A percentile compares a stretch with the other conserved stretches of the same genome.
These are phyloP conservation scores for Microdochium nivale DNA, from an alignment of 2,329 filamentous ascomycete species.

Conservation along the genomic window DNA sequence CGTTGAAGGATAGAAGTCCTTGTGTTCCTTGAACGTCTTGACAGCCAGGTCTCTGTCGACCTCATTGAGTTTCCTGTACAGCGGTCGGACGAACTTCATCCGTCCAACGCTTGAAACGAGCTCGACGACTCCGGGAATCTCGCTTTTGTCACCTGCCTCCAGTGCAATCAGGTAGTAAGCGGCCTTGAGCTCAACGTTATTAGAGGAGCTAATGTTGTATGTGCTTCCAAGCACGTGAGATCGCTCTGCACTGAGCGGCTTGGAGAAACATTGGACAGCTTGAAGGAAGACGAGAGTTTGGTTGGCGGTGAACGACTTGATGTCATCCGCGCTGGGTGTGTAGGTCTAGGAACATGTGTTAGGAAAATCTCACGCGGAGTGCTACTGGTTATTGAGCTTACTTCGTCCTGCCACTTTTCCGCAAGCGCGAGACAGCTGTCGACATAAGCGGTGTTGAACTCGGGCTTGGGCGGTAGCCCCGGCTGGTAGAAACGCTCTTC, in stretches of 20 bases:
- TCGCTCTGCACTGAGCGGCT: conserved; percentile 54
- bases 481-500: conserved; percentile 82
- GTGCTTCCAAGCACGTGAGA: conserved; percentile 64
- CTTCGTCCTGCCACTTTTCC: conserved; percentile 64
- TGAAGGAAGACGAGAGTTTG: conserved; percentile 91
- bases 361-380: not conserved
- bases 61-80: conserved; percentile 69
- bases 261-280: conserved; percentile 58
- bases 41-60: conserved; percentile 68
- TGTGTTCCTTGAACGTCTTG: conserved; percentile 77
- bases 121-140: conserved; percentile 63
- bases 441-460: conserved; percentile 82
- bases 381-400: conserved; percentile 18
- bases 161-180: conserved; percentile 77
- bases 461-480: conserved; percentile 80
- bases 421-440: conserved; percentile 79
- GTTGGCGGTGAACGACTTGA: conserved; percentile 70
- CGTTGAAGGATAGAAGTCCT: conserved; percentile 92
- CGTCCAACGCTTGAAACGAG: conserved; percentile 75
- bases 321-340: conserved; percentile 58
- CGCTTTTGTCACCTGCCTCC: conserved; percentile 58
- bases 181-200: conserved; percentile 79
- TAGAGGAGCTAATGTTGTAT: conserved; percentile 65
- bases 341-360: conserved; percentile 36
- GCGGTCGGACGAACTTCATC: conserved; percentile 93